phyloP scores from a whole-genome alignment of 306 rosid species.

The Mimosa pudica region DNA sequence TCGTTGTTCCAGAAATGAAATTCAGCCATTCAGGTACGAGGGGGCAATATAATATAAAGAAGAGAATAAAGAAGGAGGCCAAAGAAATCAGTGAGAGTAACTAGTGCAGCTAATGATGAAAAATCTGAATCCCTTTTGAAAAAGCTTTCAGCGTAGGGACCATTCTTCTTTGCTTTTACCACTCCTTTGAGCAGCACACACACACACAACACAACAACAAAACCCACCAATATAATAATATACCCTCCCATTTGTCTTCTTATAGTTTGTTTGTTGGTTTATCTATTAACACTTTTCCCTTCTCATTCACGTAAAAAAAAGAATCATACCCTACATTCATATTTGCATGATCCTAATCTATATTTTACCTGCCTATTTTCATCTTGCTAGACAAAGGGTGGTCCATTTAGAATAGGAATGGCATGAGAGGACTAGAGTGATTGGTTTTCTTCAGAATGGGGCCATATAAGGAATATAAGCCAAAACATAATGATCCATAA shows the following conservation, averaged over 20 bases:
- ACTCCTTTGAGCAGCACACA: slow-evolving; percentile 25
- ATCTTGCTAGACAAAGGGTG: background rate
- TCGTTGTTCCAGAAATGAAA: background rate
- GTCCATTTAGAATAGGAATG: slow-evolving; percentile 13
- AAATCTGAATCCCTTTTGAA: slow-evolving; percentile 34
- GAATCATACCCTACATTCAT: background rate
- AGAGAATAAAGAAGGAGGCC: slow-evolving; percentile 26
- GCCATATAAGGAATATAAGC: slow-evolving; percentile 26
- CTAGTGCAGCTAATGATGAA: slow-evolving; percentile 46
- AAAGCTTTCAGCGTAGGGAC: slow-evolving; percentile 46
- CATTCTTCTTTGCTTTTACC: slow-evolving; percentile 35
- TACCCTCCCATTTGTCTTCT: slow-evolving; percentile 33
- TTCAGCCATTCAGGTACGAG: slow-evolving; percentile 14
- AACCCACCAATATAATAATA: slow-evolving; percentile 10
- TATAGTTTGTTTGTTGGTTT: slow-evolving; percentile 34
- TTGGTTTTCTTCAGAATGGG: slow-evolving; percentile 26
- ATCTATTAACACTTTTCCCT: background rate
- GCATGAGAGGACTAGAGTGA: slow-evolving; percentile 14
- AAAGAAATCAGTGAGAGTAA: slow-evolving; percentile 31
- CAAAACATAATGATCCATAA: slow-evolving; percentile 36
- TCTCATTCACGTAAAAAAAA: background rate
- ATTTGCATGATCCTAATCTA: background rate
- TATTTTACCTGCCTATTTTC: background rate
- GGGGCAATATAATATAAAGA: background rate
- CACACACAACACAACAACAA: background rate